Conservation (phyloP, 2,329 filamentous ascomycete genomes). For the Tolypocladium ovalisporum region DNA sequence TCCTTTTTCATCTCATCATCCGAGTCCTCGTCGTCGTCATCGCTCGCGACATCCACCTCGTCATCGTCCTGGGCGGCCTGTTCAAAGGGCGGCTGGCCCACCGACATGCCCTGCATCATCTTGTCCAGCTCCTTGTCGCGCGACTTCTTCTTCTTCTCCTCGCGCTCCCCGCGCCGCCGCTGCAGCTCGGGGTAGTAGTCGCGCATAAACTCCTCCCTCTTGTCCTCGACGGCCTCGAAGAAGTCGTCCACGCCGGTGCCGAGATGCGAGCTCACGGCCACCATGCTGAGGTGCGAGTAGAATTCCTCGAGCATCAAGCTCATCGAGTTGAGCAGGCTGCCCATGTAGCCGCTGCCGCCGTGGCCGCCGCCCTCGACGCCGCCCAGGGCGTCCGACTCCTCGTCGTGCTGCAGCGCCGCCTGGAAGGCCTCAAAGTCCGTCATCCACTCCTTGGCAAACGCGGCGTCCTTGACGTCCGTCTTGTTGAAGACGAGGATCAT, state of each 20-base stretch:
- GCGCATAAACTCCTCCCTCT: constrained; percentile 75
- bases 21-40: constrained; percentile 47
- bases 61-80: constrained; percentile 35
- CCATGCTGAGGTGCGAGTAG: constrained; percentile 85
- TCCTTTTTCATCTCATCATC: constrained; percentile 51
- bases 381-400: constrained; percentile 66
- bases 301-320: constrained; percentile 96
- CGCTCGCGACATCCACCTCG: constrained; percentile 43
- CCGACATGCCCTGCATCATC: constrained; percentile 86
- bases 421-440: constrained; percentile 97
- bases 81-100: constrained; percentile 27
- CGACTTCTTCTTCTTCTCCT: constrained; percentile 59
- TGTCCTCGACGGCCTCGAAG: constrained; percentile 78
- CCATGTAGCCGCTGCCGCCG: constrained; percentile 89
- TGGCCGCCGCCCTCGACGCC: constrained; percentile 57
- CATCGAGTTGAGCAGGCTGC: constrained; percentile 92
- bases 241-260: constrained; percentile 89
- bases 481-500: constrained; percentile 99
- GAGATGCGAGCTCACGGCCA: constrained; percentile 87
- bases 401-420: constrained; percentile 68
- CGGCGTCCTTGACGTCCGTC: constrained; percentile 85
- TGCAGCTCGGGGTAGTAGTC: constrained; percentile 93
- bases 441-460: constrained; percentile 98
- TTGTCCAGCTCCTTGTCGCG: constrained; percentile 77
- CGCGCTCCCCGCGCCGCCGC: constrained; percentile 61